phyloP scores from a whole-genome alignment of 495 filamentous ascomycete genomes.

The Penicillium riverlandense region DNA sequence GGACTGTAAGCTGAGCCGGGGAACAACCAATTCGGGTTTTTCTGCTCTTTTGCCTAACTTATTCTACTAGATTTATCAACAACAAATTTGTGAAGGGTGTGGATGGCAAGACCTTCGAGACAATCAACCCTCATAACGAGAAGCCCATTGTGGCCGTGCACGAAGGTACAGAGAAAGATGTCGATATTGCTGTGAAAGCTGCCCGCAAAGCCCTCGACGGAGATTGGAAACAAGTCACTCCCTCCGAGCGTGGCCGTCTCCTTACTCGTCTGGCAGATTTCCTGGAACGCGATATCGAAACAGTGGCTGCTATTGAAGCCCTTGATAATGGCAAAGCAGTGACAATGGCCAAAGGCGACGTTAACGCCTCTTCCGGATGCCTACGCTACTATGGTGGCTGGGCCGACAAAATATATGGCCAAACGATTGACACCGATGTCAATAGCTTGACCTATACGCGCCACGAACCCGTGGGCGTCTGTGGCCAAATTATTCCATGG shows the following conservation, averaged over 20 bases:
- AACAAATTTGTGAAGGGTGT: conserved; percentile 85
- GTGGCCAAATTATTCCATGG: conserved; percentile 95
- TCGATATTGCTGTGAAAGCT: conserved; percentile 76
- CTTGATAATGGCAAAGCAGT: conserved; percentile 95
- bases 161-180: conserved; percentile 88
- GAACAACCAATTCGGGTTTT: no score
- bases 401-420: conserved; percentile 97
- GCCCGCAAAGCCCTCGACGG: conserved; percentile 87
- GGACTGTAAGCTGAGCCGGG: no score
- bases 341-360: conserved; percentile 72
- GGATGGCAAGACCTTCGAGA: conserved; percentile 76
- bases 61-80: no score
- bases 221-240: conserved; percentile 64
- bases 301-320: conserved; percentile 76
- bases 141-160: conserved; percentile 66
- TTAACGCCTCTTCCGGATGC: conserved; percentile 57
- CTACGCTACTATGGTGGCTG: conserved; percentile 95
- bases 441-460: conserved; percentile 87
- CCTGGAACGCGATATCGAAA: conserved; percentile 70
- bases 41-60: no score
- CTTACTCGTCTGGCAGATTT: conserved; percentile 81
- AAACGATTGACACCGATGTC: conserved; percentile 79
- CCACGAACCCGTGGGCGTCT: conserved; percentile 90
- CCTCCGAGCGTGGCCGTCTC: conserved; percentile 65
- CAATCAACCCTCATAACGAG: conserved; percentile 62